phyloP scores from a whole-genome alignment of 768 basidiomycete species.

The Lentinula guzmanii region DNA sequence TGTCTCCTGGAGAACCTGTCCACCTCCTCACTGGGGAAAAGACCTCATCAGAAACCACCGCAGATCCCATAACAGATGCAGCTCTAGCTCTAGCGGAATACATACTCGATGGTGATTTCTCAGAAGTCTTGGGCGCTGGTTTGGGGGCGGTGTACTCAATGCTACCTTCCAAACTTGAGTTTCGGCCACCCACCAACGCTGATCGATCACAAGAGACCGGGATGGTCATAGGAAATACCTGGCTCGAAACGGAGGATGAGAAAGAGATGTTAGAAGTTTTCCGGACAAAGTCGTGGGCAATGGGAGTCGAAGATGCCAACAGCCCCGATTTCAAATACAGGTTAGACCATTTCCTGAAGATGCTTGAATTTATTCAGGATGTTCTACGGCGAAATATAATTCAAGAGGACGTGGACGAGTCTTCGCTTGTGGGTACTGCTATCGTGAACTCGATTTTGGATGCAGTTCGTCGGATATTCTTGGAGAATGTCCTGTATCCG shows the following conservation, averaged over 20 bases:
- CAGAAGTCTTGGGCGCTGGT: slow-evolving; percentile 93
- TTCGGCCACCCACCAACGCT: slow-evolving; percentile 40
- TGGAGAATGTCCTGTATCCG: slow-evolving; percentile 91
- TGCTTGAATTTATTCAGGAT: slow-evolving; percentile 89
- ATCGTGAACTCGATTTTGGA: slow-evolving; percentile 81
- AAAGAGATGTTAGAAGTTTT: slow-evolving; percentile 42
- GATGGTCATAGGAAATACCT: slow-evolving; percentile 71
- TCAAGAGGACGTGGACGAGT: slow-evolving; percentile 47
- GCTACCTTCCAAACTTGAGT: slow-evolving; percentile 80
- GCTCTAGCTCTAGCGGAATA: slow-evolving; percentile 87
- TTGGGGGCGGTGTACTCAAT: slow-evolving; percentile 90
- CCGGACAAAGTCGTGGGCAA: slow-evolving; percentile 44
- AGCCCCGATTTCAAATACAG: slow-evolving; percentile 71
- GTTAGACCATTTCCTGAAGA: slow-evolving; percentile 84
- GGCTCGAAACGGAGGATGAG: slow-evolving; percentile 48
- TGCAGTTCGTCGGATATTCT: slow-evolving; percentile 78
- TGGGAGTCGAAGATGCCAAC: slow-evolving; percentile 74
- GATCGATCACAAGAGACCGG: slow-evolving; percentile 36
- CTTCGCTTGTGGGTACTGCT: slow-evolving; percentile 66
- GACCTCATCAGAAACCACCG: slow-evolving; percentile 20
- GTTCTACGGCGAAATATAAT: slow-evolving; percentile 65
- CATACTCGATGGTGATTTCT: slow-evolving; percentile 95
- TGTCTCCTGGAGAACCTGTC: slow-evolving; percentile 64
- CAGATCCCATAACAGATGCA: slow-evolving; percentile 78
- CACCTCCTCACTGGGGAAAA: slow-evolving; percentile 34